Conservation (phyloP, 1,284 basidiomycete genomes). For the Ceratobasidium sp. region DNA sequence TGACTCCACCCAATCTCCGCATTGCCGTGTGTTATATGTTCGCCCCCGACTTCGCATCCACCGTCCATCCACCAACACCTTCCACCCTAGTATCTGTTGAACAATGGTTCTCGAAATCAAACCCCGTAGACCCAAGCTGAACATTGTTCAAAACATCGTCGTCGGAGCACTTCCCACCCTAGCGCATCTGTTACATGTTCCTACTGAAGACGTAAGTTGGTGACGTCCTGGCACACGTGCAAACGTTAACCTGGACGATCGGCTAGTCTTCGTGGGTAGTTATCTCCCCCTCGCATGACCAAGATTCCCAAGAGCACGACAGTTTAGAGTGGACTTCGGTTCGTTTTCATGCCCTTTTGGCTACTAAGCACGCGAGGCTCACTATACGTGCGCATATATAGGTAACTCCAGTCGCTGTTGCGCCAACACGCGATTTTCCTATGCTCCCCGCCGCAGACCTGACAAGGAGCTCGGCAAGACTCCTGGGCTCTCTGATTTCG, state of each 20-base stretch:
- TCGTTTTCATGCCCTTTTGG: neutral
- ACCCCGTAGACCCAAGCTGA: neutral
- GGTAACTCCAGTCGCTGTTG: conserved; percentile 14
- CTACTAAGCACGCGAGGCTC: neutral
- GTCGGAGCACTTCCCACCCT: conserved; percentile 20
- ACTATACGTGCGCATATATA: conserved; percentile 27
- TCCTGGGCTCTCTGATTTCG: conserved; percentile 9
- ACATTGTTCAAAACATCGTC: neutral
- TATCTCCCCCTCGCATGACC: neutral
- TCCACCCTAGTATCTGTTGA: neutral
- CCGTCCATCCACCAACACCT: neutral
- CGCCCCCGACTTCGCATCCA: neutral
- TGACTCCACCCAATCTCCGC: neutral
- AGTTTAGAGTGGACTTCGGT: conserved; percentile 19
- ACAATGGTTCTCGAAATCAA: conserved; percentile 1
- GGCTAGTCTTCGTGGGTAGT: neutral
- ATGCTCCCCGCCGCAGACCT: conserved; percentile 21
- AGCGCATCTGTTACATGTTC: conserved; percentile 17
- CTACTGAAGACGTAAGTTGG: conserved; percentile 15
- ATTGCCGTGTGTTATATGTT: conserved; percentile 1
- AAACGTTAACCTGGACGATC: neutral
- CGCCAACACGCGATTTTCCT: conserved; percentile 19
- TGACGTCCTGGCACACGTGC: neutral
- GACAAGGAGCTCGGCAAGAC: neutral
- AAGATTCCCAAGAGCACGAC: neutral